A percentile compares a stretch with the other conserved stretches of the same genome.
Conservation (phyloP, 2,329 filamentous ascomycete genomes). For the Exophiala lecanii-corni region DNA sequence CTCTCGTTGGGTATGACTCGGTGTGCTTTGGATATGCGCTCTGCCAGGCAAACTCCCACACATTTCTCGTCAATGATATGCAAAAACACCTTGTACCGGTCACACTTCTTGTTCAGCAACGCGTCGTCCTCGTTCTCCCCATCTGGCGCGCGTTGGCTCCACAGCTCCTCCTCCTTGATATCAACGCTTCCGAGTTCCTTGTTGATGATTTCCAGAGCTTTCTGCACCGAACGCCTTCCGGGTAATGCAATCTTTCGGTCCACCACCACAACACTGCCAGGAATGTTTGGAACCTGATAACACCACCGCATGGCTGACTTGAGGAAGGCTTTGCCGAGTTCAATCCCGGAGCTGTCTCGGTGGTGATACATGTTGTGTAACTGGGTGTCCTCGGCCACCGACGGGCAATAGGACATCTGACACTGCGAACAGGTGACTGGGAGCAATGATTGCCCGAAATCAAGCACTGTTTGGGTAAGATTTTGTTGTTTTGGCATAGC, state of each 20-base stretch:
- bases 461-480: conserved; percentile 58
- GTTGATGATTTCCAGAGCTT: conserved; percentile 59
- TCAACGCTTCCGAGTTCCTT: conserved; percentile 58
- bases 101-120: conserved; percentile 26
- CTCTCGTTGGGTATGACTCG: conserved; percentile 35
- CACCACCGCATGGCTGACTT: conserved; percentile 49
- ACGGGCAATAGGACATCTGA: conserved; percentile 64
- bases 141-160: conserved; percentile 46
- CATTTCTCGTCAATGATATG: conserved; percentile 59
- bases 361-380: conserved; percentile 62
- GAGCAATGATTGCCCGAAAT: conserved; percentile 44
- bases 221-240: conserved; percentile 50
- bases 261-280: conserved; percentile 54
- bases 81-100: conserved; percentile 58
- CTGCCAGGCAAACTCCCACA: conserved; percentile 57
- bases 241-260: conserved; percentile 50
- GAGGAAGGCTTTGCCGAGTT: conserved; percentile 56
- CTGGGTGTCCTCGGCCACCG: conserved; percentile 56
- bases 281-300: conserved; percentile 46
- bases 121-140: conserved; percentile 31
- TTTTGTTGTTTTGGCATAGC: conserved; percentile 22
- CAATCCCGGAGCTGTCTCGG: conserved; percentile 57
- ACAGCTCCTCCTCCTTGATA: conserved; percentile 54
- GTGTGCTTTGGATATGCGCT: conserved; percentile 56
- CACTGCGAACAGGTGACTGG: conserved; percentile 56